Conservation (phyloP, 495 filamentous ascomycete genomes). For the Aspergillus olivimuriae region DNA sequence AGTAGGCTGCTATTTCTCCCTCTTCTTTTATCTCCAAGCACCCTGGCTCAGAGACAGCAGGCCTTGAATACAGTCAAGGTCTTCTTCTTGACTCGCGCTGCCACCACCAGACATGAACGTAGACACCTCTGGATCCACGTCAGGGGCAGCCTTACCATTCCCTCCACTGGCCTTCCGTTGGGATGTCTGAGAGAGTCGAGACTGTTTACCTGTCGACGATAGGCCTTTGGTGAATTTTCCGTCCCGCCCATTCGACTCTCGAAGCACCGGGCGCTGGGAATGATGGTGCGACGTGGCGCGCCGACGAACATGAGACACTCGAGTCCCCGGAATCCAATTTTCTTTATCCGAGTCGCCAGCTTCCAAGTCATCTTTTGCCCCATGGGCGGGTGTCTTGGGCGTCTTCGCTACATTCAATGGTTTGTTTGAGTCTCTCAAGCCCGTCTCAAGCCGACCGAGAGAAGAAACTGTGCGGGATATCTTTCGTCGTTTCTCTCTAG, state of each 20-base stretch:
- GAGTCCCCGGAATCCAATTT: slow-evolving; percentile 69
- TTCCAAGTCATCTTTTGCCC: slow-evolving; percentile 23
- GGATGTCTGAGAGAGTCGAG: slow-evolving; percentile 24
- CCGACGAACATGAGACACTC: slow-evolving; percentile 32
- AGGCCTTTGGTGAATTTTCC: slow-evolving; percentile 17
- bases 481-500: slow-evolving; percentile 55
- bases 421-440: slow-evolving; percentile 11
- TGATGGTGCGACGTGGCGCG: slow-evolving; percentile 26
- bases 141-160: slow-evolving; percentile 25
- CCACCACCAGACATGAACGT: slow-evolving; percentile 59
- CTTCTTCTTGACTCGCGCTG: slow-evolving; percentile 57
- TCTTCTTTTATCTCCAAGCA: slow-evolving; percentile 43
- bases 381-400: slow-evolving; percentile 22
- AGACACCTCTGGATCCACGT: slow-evolving; percentile 53
- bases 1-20: slow-evolving; percentile 6
- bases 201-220: slow-evolving; percentile 28
- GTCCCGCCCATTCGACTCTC: slow-evolving; percentile 34
- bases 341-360: slow-evolving; percentile 84
- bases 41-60: slow-evolving; percentile 68
- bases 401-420: slow-evolving; percentile 13
- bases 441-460: slow-evolving; percentile 58
- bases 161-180: slow-evolving; percentile 10
- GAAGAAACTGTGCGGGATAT: slow-evolving; percentile 60
- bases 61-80: slow-evolving; percentile 74
- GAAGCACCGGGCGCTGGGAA: slow-evolving; percentile 37